These are phyloP conservation scores for Metschnikowia continentalis DNA, from an alignment of 805 yeast species.

Conservation along the genomic window DNA sequence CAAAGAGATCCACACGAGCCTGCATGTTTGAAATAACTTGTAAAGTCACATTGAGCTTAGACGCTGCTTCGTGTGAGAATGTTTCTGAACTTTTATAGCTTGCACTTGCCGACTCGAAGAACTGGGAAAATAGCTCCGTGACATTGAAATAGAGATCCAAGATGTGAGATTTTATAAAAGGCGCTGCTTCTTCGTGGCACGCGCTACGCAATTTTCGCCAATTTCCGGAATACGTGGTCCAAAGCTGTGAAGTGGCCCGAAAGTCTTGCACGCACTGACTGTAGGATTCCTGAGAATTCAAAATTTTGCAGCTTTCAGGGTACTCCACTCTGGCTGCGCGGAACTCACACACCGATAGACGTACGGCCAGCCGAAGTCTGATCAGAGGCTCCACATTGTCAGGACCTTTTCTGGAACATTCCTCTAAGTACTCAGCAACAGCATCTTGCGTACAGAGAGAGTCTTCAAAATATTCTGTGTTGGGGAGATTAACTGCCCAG, in stretches of 20 bases:
- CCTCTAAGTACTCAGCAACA: conserved; percentile 33
- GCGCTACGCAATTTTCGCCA: conserved; percentile 50
- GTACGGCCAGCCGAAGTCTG: conserved; percentile 40
- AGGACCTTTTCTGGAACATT: conserved; percentile 39
- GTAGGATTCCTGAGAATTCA: conserved; percentile 9
- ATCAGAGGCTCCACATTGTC: conserved; percentile 32
- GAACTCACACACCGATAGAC: conserved; percentile 54
- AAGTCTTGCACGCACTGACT: conserved; percentile 38
- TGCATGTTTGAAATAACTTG: neutral
- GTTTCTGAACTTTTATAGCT: neutral
- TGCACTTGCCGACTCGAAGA: conserved; percentile 8
- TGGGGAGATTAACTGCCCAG: neutral
- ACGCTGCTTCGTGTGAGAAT: neutral
- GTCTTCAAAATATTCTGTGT: neutral
- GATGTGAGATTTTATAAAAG: conserved; percentile 50
- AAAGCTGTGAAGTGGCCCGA: conserved; percentile 52
- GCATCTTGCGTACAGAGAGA: conserved; percentile 29
- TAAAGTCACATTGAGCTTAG: neutral
- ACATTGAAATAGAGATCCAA: conserved; percentile 45
- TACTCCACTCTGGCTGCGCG: conserved; percentile 39
- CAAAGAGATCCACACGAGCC: neutral
- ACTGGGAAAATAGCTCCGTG: conserved; percentile 25
- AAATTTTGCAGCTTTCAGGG: conserved; percentile 25
- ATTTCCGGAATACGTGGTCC: conserved; percentile 72
- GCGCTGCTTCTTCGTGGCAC: conserved; percentile 50